Base-by-base conservation (phyloP, 768 basidiomycete genomes). In the Kondoa subrosea region DNA sequence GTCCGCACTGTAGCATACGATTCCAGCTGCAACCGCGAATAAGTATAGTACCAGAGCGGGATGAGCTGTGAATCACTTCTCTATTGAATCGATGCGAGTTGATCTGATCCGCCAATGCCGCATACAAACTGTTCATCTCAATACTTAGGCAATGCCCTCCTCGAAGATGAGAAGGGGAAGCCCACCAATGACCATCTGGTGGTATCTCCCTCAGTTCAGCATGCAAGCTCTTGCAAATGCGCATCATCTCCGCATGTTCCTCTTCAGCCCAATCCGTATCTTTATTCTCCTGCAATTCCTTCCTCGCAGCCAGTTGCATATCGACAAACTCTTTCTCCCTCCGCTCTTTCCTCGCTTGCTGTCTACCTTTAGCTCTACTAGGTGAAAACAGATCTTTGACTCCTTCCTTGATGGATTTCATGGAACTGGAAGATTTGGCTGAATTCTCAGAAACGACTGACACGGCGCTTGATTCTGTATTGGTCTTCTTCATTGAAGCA, bases 61-160 rank as follows among this genome's bases (percentile, higher is more conserved):
- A n/a, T 30, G 12, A 12, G 57, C 26, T 29, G 29, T 33, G 57
- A 50, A 15, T 60, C 40, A 66, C 17, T 26, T 15, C 21, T 29
- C 14, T 26, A 12, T 3, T 17, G 34, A 30, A 34, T 30, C 16
- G 34, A 1, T 4, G 82, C n/a, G 87, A 73, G 58, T 80, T 80
- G 33, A 95, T 84, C 76, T 99, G 93, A 77, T 97, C 91, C 29
- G 89, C 93, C 29, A 97, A 80, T 12, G 93, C 89, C 60, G 90
- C 87, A 79, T 87, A 99, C 32, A 97, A 84, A 78, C 72, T 73
- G 70, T 4, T 8, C n/a, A n/a, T n/a, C 40, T 8, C 40, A 50
- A 50, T 50, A 50, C 40, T n/a, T n/a, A 50, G 40, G 8, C 40
- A 8, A 21, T 8, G 40, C 40, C 40, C 8, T 8, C 8, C 21